Evolutionary conservation across 1,284 basidiomycete genomes (phyloP), one percentile per base, ranked within the genome.

Genomic region (Ustilago cynodontis): DNA sequence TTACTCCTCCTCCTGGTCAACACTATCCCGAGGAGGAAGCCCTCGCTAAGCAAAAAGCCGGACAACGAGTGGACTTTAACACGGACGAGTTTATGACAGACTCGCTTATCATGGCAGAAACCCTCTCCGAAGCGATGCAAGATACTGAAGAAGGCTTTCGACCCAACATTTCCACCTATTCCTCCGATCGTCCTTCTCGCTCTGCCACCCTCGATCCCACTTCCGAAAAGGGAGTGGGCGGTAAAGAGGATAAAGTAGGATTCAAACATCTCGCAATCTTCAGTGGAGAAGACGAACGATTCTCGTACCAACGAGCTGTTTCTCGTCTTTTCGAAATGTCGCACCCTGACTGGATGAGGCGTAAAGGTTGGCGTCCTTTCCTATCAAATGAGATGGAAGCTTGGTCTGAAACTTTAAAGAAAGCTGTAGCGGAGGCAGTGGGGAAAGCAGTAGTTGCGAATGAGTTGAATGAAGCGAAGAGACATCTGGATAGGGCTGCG

Each of bases 221-320:
- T 53, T 10, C 31, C n/a, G 18, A 33, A 14, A 39, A n/a, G 8
- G 7, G 9, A 1, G 39, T 1, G 74, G 78, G 14, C 70, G 75
- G 41, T 66, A 70, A 56, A 67, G 74, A 79, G 75, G 37, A 78
- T 71, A 71, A 84, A 86, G 55, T 87, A 86, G 26, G 84, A 80
- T 89, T 81, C 88, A 88, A 85, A 87, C 85, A 62, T 79, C 41
- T 91, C 37, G 89, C 90, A 0, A 91, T 92, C 67, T 92, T 92
- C 84, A 91, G 90, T 0, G 89, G 89, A 10, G 89, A 91, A 80
- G 91, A 91, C 81, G 91, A 92, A 84, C 88, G 90, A 50, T 91
- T 91, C 79, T 90, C 90, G 1, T 91, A 90, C 87, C 90, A 91
- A 82, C 89, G 91, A 35, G 91, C 91, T 0, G 88, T 92, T 0